Base-by-base conservation (phyloP, 495 filamentous ascomycete species). In the Emericellopsis terricola region DNA sequence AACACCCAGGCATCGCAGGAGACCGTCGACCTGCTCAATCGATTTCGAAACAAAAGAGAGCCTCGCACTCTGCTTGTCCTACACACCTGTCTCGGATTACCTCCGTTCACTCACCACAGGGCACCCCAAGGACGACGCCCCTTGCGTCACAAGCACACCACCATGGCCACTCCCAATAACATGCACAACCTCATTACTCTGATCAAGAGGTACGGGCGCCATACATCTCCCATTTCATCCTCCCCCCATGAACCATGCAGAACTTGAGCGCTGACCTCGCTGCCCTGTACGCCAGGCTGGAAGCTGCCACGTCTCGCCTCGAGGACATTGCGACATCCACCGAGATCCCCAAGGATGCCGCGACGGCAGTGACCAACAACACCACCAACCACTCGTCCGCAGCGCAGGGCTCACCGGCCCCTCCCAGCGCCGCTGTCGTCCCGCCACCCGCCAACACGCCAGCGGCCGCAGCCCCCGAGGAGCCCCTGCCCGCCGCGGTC, bases 121-220 rank as follows among this genome's bases (percentile, higher is more conserved):
- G n/a, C n/a, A n/a, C n/a, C n/a, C n/a, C n/a, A n/a, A n/a, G n/a
- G n/a, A n/a, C n/a, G n/a, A n/a, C n/a, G n/a, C n/a, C n/a, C n/a
- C n/a, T n/a, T n/a, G n/a, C n/a, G n/a, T n/a, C n/a, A n/a, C n/a
- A n/a, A 14, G 15, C 7, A 15, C 2, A 10, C 3, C 21, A 5
- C 47, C 57, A 56, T 34, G 37, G 68, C 71, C 56, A 57, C 68
- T 33, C 53, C 64, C 19, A 66, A 61, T 36, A 78, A 83, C 47
- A 93, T 96, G 81, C 76, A 96, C 64, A 94, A 94, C 52, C 60
- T 97, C 39, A 89, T 83, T 28, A 96, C 89, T 35, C 69, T 97
- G 44, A 94, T 97, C 66, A 97, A 97, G 71, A 73, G 89, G 89
- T 96, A 69, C 46, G 71, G 38, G 13, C 14, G 31, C 6, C n/a